Percentiles rank a stretch among this genome's conserved stretches.
These are phyloP conservation scores for Hirsutella thompsonii DNA, from an alignment of 2,329 filamentous ascomycete species.

Conservation along the genomic window DNA sequence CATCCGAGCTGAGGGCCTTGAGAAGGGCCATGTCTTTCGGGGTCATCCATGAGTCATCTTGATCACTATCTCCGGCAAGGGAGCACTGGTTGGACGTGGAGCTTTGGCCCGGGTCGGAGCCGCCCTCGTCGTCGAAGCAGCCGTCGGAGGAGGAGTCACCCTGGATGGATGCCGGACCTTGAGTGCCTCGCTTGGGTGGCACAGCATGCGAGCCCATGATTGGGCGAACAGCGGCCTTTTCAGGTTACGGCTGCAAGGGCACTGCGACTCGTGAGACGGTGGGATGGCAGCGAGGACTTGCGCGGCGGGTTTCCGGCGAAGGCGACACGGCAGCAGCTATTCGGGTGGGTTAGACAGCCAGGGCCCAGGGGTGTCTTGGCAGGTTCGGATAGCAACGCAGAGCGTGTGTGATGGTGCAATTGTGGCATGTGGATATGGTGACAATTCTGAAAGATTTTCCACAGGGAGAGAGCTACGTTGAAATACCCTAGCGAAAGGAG, in stretches of 20 bases:
- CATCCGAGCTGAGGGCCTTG: slow-evolving; percentile 7
- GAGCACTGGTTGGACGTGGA: slow-evolving; percentile 2
- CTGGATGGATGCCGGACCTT: slow-evolving; percentile 10
- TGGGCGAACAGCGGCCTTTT: slow-evolving; percentile 7
- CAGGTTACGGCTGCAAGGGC: not conserved
- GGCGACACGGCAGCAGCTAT: no score
- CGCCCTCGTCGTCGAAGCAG: slow-evolving; percentile 5
- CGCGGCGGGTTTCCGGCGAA: no score
- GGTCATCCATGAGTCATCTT: slow-evolving; percentile 11
- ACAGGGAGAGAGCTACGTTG: no score
- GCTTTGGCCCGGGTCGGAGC: slow-evolving; percentile 4
- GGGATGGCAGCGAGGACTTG: no score
- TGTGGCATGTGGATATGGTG: no score
- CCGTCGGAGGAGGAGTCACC: slow-evolving; percentile 8
- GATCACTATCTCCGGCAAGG: slow-evolving; percentile 2
- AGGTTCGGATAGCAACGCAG: no score
- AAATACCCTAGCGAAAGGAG: no score
- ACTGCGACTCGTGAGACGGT: no score
- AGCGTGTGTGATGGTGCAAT: no score
- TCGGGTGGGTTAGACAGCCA: no score
- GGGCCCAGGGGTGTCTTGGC: no score
- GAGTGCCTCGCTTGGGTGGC: slow-evolving; percentile 8
- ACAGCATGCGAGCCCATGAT: slow-evolving; percentile 13
- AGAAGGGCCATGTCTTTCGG: slow-evolving; percentile 11
- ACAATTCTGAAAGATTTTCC: no score